Evolutionary conservation across 495 filamentous ascomycete species (phyloP), one percentile per base, ranked within the genome.

Genomic region (Chlorociboria aeruginascens): DNA sequence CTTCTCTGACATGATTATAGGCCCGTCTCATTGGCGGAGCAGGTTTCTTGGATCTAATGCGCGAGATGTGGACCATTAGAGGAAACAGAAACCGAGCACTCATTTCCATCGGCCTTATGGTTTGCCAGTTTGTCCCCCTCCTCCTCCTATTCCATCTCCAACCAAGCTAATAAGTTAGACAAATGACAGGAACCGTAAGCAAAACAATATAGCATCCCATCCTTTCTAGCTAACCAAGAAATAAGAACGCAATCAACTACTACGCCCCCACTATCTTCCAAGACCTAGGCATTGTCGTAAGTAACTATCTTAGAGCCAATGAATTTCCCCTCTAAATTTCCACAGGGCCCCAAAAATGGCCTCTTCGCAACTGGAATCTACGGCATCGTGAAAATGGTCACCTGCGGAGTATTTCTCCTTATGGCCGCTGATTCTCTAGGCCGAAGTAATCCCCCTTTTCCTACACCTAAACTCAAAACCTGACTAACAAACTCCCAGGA

Each of bases 201-300:
- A 25, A 1, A 36, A 0, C 14, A n/a, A 13, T 38, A 32, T 12
- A 25, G 14, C 8, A 28, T 10, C 31, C 25, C 14, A 12, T 17
- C 4, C 8, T 45, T 7, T 10, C 1, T 16, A 35, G 32, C 46
- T 56, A 38, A 48, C 47, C 36, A 9, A n/a, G n/a, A 32, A 39
- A 14, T 14, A 58, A 50, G 3, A 60, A 60, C 30, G 57, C 67
- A 8, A 78, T 78, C 53, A 86, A 86, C 59, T 82, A 83, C 59
- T 85, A 83, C 60, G 78, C 80, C 3, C 83, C 83, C 0, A 72
- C 76, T 39, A 87, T 89, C 56, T 87, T 87, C 69, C 60, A 59
- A 45, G 72, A 70, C 50, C 62, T 81, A 14, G 78, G 79, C 16
- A 71, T 83, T 48, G 56, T 50, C 0, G 69, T 70, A 8, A 73